Evolutionary conservation across 2,329 filamentous ascomycete species (phyloP).

Genomic region (Ascochyta rabiei): DNA sequence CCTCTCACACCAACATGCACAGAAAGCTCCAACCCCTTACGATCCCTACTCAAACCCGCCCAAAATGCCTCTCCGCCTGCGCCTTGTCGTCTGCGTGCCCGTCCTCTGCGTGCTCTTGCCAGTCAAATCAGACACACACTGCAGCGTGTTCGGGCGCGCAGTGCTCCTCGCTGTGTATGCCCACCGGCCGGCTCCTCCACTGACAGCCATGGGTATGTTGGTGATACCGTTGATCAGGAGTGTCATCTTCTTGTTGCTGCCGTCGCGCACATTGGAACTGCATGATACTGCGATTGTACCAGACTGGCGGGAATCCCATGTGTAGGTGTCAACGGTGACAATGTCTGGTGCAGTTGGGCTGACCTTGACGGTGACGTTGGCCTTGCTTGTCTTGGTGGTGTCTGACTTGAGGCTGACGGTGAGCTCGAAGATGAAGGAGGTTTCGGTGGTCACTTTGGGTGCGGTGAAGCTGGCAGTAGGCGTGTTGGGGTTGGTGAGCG

Average conservation of each 20-base stretch:
- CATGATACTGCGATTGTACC: conserved; percentile 43
- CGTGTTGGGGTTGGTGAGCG: conserved; percentile 26
- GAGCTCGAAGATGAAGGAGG: conserved; percentile 38
- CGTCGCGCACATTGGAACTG: conserved; percentile 44
- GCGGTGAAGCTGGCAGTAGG: conserved; percentile 33
- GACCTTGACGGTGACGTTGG: conserved; percentile 37
- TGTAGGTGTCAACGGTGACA: conserved; percentile 44
- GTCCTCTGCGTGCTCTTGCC: conserved; percentile 32
- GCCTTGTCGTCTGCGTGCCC: conserved; percentile 24
- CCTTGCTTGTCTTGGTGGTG: conserved; percentile 28
- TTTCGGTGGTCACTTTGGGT: conserved; percentile 28
- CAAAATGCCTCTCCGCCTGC: conserved; percentile 2
- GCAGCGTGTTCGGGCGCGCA: conserved; percentile 37
- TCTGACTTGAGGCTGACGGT: conserved; percentile 36
- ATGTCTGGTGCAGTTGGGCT: conserved; percentile 32
- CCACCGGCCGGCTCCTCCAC: conserved; percentile 35
- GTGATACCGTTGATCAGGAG: conserved; percentile 36
- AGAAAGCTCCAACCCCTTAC: background rate
- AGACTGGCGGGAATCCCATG: conserved; percentile 35
- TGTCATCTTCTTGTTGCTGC: conserved; percentile 36
- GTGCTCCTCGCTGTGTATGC: conserved; percentile 31
- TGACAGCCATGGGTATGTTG: conserved; percentile 30
- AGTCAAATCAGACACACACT: conserved; percentile 32
- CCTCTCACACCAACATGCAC: background rate
- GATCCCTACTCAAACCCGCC: background rate